A percentile compares a stretch with the other conserved stretches of the same genome.
Evolutionary conservation across 768 basidiomycete genomes (phyloP).

Genomic region (Xanthoconium stramineum): DNA sequence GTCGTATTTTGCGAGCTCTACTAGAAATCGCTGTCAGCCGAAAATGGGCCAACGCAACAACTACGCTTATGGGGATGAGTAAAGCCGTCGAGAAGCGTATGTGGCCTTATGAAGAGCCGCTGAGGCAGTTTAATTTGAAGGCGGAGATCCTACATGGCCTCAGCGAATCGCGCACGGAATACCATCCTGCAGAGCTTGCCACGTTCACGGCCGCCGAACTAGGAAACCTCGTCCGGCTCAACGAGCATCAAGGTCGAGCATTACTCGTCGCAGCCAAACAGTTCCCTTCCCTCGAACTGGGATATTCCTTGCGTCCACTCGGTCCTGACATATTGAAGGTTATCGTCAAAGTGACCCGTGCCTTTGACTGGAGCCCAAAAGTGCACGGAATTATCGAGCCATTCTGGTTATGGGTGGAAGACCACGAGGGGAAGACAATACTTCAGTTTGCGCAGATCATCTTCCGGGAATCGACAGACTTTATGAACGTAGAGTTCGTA

Average conservation of each 20-base stretch:
- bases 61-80: constrained; percentile 83
- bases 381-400: constrained; percentile 76
- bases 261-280: constrained; percentile 77
- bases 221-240: constrained; percentile 80
- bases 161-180: constrained; percentile 78
- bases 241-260: constrained; percentile 79
- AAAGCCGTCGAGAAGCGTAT: constrained; percentile 90
- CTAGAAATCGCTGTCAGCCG: constrained; percentile 91
- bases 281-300: constrained; percentile 72
- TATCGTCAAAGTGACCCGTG: constrained; percentile 53
- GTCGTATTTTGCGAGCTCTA: constrained; percentile 90
- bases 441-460: constrained; percentile 73
- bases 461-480: constrained; percentile 62
- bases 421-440: constrained; percentile 74
- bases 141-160: constrained; percentile 76
- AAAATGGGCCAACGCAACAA: constrained; percentile 83
- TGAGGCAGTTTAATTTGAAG: constrained; percentile 78
- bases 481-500: constrained; percentile 70
- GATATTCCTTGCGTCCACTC: constrained; percentile 74
- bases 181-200: constrained; percentile 70
- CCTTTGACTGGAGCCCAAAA: constrained; percentile 79
- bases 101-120: constrained; percentile 94
- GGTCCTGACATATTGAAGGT: constrained; percentile 82
- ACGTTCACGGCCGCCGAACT: constrained; percentile 61
- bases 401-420: constrained; percentile 97